Percentiles rank a stretch among this genome's conserved stretches.
Conservation (phyloP, 495 filamentous ascomycete genomes). For the Aspergillus steynii region DNA sequence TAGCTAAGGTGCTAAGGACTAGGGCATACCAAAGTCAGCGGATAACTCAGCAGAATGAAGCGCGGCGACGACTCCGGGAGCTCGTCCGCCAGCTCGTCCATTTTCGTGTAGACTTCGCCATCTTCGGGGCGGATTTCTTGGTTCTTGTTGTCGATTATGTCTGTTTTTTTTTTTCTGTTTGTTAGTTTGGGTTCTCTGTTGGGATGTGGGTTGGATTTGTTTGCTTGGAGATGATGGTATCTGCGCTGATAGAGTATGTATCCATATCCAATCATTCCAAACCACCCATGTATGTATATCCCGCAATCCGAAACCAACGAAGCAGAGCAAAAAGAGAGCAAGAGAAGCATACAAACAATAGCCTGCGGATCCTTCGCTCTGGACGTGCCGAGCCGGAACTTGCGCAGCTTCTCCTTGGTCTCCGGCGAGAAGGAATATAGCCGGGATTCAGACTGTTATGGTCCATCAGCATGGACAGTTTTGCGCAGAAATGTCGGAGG, state of each 20-base stretch:
- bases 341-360: slow-evolving; percentile 75
- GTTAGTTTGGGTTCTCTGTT: no score
- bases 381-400: slow-evolving; percentile 90
- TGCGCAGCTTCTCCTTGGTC: slow-evolving; percentile 81
- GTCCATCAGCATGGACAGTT: slow-evolving; percentile 17
- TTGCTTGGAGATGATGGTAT: not conserved
- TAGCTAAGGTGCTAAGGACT: not conserved
- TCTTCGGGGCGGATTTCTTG: slow-evolving; percentile 82
- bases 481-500: not conserved
- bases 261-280: no score
- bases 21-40: slow-evolving; percentile 70
- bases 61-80: slow-evolving; percentile 90
- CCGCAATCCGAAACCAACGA: not conserved
- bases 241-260: no score
- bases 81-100: slow-evolving; percentile 80
- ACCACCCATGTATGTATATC: no score
- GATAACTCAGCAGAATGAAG: slow-evolving; percentile 88
- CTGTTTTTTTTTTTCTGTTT: slow-evolving; percentile 13
- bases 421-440: slow-evolving; percentile 91
- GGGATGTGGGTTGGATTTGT: not conserved
- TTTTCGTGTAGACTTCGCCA: slow-evolving; percentile 72
- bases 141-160: slow-evolving; percentile 76
- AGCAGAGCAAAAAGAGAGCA: not conserved
- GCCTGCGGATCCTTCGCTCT: slow-evolving; percentile 86
- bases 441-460: slow-evolving; percentile 73